phyloP scores from a whole-genome alignment of 129 eudicot genomes.

The Pseudognaphalium luteoalbum region DNA sequence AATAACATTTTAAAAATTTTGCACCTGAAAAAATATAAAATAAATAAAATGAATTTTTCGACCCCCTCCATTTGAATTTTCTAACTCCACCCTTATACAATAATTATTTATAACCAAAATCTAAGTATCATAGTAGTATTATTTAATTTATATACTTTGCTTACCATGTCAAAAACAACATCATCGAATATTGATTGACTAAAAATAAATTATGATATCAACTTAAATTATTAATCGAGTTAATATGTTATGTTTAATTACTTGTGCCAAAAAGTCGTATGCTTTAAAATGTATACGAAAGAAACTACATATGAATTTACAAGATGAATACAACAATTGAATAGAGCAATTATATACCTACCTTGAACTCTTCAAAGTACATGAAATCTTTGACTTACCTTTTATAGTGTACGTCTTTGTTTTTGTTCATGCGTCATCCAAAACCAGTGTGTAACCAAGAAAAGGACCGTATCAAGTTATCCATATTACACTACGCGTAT shows the following conservation, averaged over 20 bases:
- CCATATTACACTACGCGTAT: conserved; percentile 16
- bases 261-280: not conserved
- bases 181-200: no score
- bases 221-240: no score
- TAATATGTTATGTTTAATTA: no score
- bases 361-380: not conserved
- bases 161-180: no score
- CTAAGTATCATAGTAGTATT: no score
- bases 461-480: not conserved
- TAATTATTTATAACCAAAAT: no score
- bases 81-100: no score
- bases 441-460: not conserved
- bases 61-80: no score
- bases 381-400: not conserved
- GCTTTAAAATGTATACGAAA: not conserved
- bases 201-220: not conserved
- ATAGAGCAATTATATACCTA: not conserved
- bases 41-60: no score
- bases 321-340: not conserved
- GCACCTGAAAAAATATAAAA: no score
- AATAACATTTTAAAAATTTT: no score
- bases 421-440: not conserved
- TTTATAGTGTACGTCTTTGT: not conserved
- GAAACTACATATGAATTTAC: not conserved
- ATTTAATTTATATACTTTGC: no score